Evolutionary conservation across 208 protist genomes (phyloP).

Genomic region (Phytomonas sp.): DNA sequence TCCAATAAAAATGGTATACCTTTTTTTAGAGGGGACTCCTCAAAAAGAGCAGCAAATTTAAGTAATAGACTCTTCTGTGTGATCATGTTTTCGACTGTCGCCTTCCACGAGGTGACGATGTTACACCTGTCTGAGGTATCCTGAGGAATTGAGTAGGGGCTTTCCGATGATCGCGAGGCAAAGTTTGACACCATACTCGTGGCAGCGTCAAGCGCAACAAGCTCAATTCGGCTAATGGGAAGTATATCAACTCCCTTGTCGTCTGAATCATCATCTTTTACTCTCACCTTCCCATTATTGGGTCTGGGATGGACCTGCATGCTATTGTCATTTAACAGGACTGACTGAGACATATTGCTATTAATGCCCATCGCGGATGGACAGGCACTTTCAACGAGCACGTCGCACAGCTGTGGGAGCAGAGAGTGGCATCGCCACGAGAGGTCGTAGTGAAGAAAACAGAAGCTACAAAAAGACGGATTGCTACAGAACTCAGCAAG

Average conservation of each 20-base stretch:
- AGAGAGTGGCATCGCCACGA: slow-evolving; percentile 59
- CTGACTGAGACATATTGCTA: background rate
- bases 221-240: slow-evolving; percentile 14
- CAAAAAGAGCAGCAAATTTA: slow-evolving; percentile 59
- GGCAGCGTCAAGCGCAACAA: slow-evolving; percentile 19
- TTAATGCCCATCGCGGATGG: background rate
- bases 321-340: background rate
- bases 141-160: background rate
- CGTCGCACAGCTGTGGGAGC: slow-evolving; percentile 51
- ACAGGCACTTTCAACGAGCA: slow-evolving; percentile 29
- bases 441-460: slow-evolving; percentile 85
- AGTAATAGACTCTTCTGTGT: slow-evolving; percentile 49
- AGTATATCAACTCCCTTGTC: background rate
- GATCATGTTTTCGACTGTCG: slow-evolving; percentile 12
- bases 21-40: slow-evolving; percentile 55
- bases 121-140: background rate
- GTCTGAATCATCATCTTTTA: background rate
- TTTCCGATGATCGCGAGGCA: slow-evolving; percentile 8
- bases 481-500: slow-evolving; percentile 77
- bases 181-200: slow-evolving; percentile 27
- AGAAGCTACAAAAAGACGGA: slow-evolving; percentile 57
- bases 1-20: slow-evolving; percentile 73
- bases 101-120: background rate
- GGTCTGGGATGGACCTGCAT: background rate
- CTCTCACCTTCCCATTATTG: background rate